phyloP scores from a whole-genome alignment of 2,329 filamentous ascomycete genomes.

The Talaromyces sp. region DNA sequence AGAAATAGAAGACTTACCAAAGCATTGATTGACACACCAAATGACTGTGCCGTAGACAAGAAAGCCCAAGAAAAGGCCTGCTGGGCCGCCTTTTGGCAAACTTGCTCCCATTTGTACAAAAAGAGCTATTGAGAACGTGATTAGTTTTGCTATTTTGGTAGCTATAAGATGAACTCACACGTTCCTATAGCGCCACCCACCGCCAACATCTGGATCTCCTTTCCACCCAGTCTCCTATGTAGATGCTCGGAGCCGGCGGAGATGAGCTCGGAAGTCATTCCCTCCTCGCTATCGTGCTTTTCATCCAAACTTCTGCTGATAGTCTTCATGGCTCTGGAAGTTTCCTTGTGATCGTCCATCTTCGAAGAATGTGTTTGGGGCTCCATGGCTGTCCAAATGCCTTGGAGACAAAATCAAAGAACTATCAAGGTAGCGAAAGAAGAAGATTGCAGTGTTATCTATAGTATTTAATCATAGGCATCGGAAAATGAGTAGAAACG shows the following conservation, averaged over 20 bases:
- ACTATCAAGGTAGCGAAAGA: not conserved
- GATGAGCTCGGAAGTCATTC: slow-evolving; percentile 13
- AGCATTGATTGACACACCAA: slow-evolving; percentile 6
- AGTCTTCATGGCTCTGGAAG: not conserved
- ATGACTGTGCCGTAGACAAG: slow-evolving; percentile 4
- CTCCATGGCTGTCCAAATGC: not conserved
- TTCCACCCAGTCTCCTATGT: slow-evolving; percentile 2
- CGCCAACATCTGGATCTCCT: slow-evolving; percentile 6
- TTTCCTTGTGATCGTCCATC: not conserved
- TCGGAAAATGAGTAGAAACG: not conserved
- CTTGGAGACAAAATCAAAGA: not conserved
- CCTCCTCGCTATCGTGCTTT: slow-evolving; percentile 13
- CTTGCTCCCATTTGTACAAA: slow-evolving; percentile 34
- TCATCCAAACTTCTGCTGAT: not conserved
- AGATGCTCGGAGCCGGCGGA: slow-evolving; percentile 12
- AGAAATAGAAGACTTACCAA: not conserved
- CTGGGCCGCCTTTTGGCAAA: slow-evolving; percentile 33
- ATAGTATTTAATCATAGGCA: not conserved
- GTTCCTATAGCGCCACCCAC: slow-evolving; percentile 7
- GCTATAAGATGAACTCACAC: not conserved
- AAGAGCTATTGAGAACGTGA: slow-evolving; percentile 19
- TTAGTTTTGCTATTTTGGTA: not conserved
- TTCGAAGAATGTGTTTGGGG: not conserved
- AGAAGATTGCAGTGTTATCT: not conserved
- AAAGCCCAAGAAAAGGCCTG: slow-evolving; percentile 31